Evolutionary conservation across 23 red algal genomes (phyloP).

Genomic region (Gracilaria caudata): DNA sequence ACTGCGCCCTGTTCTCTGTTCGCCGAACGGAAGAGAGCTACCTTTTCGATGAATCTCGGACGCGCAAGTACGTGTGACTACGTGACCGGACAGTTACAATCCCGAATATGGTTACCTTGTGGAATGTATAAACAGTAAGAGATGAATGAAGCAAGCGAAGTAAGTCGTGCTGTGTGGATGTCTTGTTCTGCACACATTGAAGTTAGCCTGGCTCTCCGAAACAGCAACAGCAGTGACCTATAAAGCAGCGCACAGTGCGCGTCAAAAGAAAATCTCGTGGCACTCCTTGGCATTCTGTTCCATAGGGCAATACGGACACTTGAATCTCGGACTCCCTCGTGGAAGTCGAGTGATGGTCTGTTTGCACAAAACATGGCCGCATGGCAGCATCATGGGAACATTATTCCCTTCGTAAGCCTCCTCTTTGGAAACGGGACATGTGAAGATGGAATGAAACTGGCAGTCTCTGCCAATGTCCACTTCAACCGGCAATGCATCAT

Average conservation of each 20-base stretch:
- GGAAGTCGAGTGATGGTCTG: constrained; percentile 77
- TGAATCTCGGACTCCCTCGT: constrained; percentile 78
- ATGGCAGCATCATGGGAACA: constrained; percentile 82
- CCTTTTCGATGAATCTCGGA: no score
- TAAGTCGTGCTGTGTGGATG: not conserved
- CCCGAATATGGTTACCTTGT: no score
- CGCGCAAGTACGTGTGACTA: no score
- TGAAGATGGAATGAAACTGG: constrained; percentile 83
- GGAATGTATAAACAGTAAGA: not conserved
- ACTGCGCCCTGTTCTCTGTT: not conserved
- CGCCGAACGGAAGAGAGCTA: no score
- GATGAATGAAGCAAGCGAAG: not conserved
- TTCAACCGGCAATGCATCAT: constrained; percentile 84
- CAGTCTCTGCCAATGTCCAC: constrained; percentile 76
- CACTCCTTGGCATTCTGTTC: constrained; percentile 80
- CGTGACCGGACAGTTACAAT: no score
- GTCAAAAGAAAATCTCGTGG: constrained; percentile 66
- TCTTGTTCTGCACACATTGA: not conserved
- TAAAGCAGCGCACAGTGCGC: not conserved
- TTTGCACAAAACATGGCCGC: constrained; percentile 84
- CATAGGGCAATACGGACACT: constrained; percentile 90
- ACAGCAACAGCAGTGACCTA: not conserved
- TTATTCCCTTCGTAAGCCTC: constrained; percentile 69
- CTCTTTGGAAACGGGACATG: constrained; percentile 82
- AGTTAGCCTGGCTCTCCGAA: not conserved